Conservation (phyloP, 768 basidiomycete genomes). For the Crassisporium funariophilum region DNA sequence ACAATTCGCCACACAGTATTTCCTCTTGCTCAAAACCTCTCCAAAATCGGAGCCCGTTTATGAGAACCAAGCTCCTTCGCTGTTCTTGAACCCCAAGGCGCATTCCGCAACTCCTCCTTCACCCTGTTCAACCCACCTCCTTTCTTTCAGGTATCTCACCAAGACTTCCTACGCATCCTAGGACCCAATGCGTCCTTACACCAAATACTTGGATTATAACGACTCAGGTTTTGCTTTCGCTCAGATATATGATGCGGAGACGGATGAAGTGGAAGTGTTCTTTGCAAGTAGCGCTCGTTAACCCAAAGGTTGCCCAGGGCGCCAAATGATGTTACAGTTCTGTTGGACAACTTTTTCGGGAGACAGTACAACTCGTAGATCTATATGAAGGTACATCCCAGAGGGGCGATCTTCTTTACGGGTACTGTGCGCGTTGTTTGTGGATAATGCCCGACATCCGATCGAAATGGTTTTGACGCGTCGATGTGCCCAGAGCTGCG, state of each 20-base stretch:
- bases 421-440: slow-evolving; percentile 68
- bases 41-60: slow-evolving; percentile 35
- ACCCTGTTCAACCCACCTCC: slow-evolving; percentile 58
- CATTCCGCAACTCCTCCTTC: slow-evolving; percentile 41
- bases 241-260: slow-evolving; percentile 66
- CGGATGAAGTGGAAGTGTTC: slow-evolving; percentile 73
- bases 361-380: slow-evolving; percentile 83
- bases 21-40: neutral
- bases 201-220: slow-evolving; percentile 59
- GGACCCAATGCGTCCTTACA: slow-evolving; percentile 59
- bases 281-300: slow-evolving; percentile 74
- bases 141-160: slow-evolving; percentile 56
- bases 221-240: slow-evolving; percentile 70
- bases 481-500: neutral
- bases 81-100: slow-evolving; percentile 47
- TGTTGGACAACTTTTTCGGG: slow-evolving; percentile 80
- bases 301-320: slow-evolving; percentile 59
- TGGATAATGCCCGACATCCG: no score
- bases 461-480: no score
- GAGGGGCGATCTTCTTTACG: slow-evolving; percentile 73
- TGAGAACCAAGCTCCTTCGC: slow-evolving; percentile 52
- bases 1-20: slow-evolving; percentile 24
- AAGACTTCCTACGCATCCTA: slow-evolving; percentile 59
- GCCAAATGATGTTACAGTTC: slow-evolving; percentile 67
- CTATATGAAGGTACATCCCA: slow-evolving; percentile 69